Conservation (phyloP, 2,329 filamentous ascomycete genomes). For the Dactylellina cionopaga region DNA sequence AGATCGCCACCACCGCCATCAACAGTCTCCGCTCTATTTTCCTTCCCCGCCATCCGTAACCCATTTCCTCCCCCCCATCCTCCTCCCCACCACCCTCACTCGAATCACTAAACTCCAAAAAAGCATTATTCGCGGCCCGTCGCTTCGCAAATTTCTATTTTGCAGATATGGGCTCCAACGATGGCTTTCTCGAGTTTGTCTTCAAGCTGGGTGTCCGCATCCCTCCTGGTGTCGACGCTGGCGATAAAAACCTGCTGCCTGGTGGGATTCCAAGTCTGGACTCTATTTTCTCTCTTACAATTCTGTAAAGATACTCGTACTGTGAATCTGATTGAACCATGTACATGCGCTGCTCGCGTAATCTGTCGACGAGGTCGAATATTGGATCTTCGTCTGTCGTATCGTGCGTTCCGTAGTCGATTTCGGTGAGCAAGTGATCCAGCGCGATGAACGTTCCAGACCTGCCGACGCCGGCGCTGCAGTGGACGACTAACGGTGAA, state of each 20-base stretch:
- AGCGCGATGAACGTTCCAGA: slow-evolving; percentile 95
- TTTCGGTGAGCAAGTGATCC: slow-evolving; percentile 86
- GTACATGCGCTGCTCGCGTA: slow-evolving; percentile 87
- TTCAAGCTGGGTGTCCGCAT: slow-evolving; percentile 41
- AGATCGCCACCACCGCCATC: too few species aligned
- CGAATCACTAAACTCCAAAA: not conserved
- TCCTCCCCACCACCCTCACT: not conserved
- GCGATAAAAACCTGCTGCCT: slow-evolving; percentile 57
- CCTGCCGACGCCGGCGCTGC: slow-evolving; percentile 89
- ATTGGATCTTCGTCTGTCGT: slow-evolving; percentile 72
- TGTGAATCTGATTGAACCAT: slow-evolving; percentile 95
- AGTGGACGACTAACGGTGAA: slow-evolving; percentile 61
- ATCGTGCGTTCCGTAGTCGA: slow-evolving; percentile 75
- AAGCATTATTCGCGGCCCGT: slow-evolving; percentile 13
- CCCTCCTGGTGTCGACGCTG: slow-evolving; percentile 24
- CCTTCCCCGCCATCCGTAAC: too few species aligned
- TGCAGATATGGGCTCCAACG: slow-evolving; percentile 35
- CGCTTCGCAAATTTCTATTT: slow-evolving; percentile 37
- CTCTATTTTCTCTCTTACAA: slow-evolving; percentile 73
- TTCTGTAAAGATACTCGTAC: slow-evolving; percentile 87
- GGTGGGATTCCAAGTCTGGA: slow-evolving; percentile 57
- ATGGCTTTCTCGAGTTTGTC: slow-evolving; percentile 35
- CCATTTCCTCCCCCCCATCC: not conserved
- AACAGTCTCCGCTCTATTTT: too few species aligned
- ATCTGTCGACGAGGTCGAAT: slow-evolving; percentile 78